Conservation (phyloP, 1,284 basidiomycete species). For the Tilletia horrida region DNA sequence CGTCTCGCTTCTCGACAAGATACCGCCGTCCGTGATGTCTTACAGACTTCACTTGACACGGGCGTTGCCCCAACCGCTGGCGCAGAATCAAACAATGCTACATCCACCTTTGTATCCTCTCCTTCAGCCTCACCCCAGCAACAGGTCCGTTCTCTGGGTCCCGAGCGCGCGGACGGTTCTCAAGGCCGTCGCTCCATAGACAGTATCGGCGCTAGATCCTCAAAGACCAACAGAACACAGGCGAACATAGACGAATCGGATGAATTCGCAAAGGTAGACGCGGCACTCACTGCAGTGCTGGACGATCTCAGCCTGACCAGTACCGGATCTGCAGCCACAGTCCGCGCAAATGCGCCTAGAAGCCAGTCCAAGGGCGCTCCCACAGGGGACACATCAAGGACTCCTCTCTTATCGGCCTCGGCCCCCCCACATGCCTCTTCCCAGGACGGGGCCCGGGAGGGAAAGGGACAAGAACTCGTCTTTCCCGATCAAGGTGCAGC, state of each 20-base stretch:
- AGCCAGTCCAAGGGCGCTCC: neutral
- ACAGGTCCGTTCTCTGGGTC: neutral
- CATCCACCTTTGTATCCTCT: neutral
- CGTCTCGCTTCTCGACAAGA: conserved; percentile 1
- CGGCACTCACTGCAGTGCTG: conserved; percentile 40
- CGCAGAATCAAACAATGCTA: neutral
- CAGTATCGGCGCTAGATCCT: neutral
- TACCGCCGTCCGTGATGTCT: neutral
- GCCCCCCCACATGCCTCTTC: too few species aligned
- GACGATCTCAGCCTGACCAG: conserved; percentile 41
- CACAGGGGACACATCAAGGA: neutral
- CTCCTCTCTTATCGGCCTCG: neutral
- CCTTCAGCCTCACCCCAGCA: neutral
- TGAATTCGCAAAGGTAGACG: conserved; percentile 29
- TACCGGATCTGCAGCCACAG: conserved; percentile 23
- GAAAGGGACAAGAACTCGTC: conserved; percentile 22
- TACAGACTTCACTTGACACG: neutral
- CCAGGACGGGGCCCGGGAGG: too few species aligned
- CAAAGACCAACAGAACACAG: neutral
- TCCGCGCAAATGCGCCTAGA: neutral
- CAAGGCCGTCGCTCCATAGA: too few species aligned
- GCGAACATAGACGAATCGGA: neutral
- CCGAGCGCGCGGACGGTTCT: neutral
- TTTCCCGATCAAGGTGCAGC: conserved; percentile 11
- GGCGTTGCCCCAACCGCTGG: neutral